Evolutionary conservation across 2,329 filamentous ascomycete genomes (phyloP).

Genomic region (Fusarium multiceps): DNA sequence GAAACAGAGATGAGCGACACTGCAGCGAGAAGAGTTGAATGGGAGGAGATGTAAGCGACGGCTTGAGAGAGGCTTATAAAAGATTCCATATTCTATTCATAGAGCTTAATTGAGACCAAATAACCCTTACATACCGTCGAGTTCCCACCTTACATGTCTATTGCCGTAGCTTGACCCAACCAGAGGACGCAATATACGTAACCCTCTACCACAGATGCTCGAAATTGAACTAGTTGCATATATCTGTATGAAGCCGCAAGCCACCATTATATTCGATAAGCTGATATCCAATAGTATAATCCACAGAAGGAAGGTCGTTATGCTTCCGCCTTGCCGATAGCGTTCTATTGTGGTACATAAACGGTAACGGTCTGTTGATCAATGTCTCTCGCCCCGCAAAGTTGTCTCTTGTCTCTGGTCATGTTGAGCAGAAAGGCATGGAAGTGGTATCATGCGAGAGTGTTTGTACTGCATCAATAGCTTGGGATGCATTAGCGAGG

Average conservation of each 20-base stretch:
- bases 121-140: background rate
- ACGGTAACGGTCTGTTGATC: constrained; percentile 1
- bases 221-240: background rate
- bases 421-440: background rate
- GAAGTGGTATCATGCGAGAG: background rate
- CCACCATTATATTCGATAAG: background rate
- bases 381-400: background rate
- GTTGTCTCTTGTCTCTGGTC: background rate
- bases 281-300: background rate
- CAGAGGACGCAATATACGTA: background rate
- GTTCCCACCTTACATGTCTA: background rate
- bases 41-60: background rate
- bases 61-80: background rate
- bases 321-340: background rate
- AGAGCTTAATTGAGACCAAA: background rate
- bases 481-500: background rate
- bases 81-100: background rate
- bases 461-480: constrained; percentile 8
- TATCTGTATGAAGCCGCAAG: background rate
- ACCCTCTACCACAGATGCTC: background rate
- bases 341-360: background rate
- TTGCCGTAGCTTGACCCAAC: background rate
- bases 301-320: background rate
- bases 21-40: background rate
- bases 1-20: background rate